Percentiles rank a stretch among this genome's conserved stretches.
Conservation (phyloP, 331 rosid genomes). For the Malus hybrid region DNA sequence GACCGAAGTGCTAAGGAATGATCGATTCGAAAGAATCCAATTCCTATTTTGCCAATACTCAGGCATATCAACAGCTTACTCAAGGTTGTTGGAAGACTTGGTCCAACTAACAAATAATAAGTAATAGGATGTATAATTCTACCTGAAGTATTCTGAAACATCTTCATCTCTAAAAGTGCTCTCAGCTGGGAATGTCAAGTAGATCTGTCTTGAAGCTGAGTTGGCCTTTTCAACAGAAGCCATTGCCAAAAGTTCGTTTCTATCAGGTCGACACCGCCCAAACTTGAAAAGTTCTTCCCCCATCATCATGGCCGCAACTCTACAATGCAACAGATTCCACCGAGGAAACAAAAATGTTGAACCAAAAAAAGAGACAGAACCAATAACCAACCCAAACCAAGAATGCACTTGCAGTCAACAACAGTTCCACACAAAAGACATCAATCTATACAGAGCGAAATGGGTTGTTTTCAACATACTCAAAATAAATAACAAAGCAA, state of each 20-base stretch:
- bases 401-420: not conserved
- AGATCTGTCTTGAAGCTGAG: slow-evolving; percentile 60
- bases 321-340: not conserved
- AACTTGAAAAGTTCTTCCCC: slow-evolving; percentile 46
- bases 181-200: slow-evolving; percentile 58
- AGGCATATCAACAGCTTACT: not conserved
- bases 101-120: not conserved
- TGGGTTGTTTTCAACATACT: not conserved
- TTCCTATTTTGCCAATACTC: not conserved
- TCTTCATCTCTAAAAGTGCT: slow-evolving; percentile 59
- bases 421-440: not conserved
- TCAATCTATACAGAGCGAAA: slow-evolving; percentile 1
- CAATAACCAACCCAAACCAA: slow-evolving; percentile 1
- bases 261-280: slow-evolving; percentile 37
- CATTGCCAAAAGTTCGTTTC: slow-evolving; percentile 41
- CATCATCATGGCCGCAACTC: slow-evolving; percentile 43
- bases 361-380: not conserved
- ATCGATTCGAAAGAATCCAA: not conserved
- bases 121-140: not conserved
- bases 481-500: not conserved
- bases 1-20: not conserved
- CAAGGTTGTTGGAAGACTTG: not conserved
- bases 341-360: not conserved
- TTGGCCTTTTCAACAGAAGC: slow-evolving; percentile 41
- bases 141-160: slow-evolving; percentile 60